Evolutionary conservation across 192 early-diverging fungal species (phyloP).

Genomic region (Chytriomyces sp.): DNA sequence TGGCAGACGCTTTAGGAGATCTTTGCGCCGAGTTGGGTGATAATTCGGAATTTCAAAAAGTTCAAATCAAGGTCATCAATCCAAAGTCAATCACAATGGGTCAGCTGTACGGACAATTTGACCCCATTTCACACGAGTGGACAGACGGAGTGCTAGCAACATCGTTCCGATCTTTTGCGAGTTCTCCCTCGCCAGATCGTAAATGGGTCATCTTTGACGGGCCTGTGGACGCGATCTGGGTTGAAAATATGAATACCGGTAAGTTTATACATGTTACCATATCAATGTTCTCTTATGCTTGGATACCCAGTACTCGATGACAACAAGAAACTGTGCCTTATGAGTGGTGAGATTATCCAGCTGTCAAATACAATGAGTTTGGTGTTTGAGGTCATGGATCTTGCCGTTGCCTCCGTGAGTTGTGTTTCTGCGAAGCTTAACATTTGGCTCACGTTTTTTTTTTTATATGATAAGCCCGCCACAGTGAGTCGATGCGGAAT

Average conservation of each 20-base stretch:
- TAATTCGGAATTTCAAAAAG: slow-evolving; percentile 57
- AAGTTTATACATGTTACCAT: too few relatives aligned
- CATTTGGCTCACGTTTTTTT: slow-evolving; percentile 3
- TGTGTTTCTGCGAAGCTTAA: slow-evolving; percentile 4
- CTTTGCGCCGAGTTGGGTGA: slow-evolving; percentile 41
- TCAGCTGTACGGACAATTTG: slow-evolving; percentile 66
- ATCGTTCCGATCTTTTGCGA: slow-evolving; percentile 57
- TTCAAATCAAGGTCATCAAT: slow-evolving; percentile 62
- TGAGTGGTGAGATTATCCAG: slow-evolving; percentile 71
- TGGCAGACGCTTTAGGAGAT: slow-evolving; percentile 60
- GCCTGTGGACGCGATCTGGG: slow-evolving; percentile 67
- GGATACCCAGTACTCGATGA: slow-evolving; percentile 66
- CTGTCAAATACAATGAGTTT: slow-evolving; percentile 71
- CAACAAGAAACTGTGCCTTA: slow-evolving; percentile 69
- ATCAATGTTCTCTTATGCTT: neutral
- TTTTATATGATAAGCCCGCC: slow-evolving; percentile 51
- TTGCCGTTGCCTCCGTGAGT: slow-evolving; percentile 68
- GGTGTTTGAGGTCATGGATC: slow-evolving; percentile 69
- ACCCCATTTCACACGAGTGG: slow-evolving; percentile 68
- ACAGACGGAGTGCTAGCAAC: slow-evolving; percentile 67
- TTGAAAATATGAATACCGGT: slow-evolving; percentile 70
- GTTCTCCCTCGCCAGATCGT: slow-evolving; percentile 56
- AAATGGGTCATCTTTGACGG: slow-evolving; percentile 74
- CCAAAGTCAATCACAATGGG: slow-evolving; percentile 70
- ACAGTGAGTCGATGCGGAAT: slow-evolving; percentile 71